Percentiles rank a stretch among this genome's conserved stretches.
Conservation (phyloP, 2,329 filamentous ascomycete genomes). For the Tolypocladium cylindrosporum region DNA sequence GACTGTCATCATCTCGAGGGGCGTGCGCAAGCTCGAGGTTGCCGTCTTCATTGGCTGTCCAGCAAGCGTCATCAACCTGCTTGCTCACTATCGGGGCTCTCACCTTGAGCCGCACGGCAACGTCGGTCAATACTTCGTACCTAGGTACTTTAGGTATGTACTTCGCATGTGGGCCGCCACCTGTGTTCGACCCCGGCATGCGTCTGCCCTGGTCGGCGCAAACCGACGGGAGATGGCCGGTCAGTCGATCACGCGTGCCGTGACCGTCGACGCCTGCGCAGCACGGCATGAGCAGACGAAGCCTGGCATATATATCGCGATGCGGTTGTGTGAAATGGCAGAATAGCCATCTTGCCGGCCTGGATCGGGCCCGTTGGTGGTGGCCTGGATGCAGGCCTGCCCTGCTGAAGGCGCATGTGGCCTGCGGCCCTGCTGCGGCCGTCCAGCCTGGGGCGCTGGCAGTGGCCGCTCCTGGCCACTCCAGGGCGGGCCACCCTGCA, state of each 20-base stretch:
- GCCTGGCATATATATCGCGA: not conserved
- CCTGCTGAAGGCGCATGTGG: not conserved
- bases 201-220: not conserved
- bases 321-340: not conserved
- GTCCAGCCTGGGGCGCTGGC: not conserved
- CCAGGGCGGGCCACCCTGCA: not conserved
- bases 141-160: not conserved
- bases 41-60: not conserved
- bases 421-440: not conserved
- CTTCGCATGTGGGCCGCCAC: not conserved
- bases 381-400: not conserved
- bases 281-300: not conserved
- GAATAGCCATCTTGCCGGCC: not conserved
- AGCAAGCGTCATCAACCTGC: not conserved
- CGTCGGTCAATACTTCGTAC: not conserved
- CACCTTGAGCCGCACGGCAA: not conserved
- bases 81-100: not conserved
- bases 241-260: not conserved
- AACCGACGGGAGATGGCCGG: not conserved
- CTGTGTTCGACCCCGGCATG: not conserved
- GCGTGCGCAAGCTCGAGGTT: not conserved
- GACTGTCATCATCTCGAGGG: not conserved
- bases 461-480: not conserved
- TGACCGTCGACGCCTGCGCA: not conserved
- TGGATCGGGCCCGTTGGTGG: not conserved